Evolutionary conservation across 768 basidiomycete species (phyloP).

Genomic region (Multifurca ochricompacta): DNA sequence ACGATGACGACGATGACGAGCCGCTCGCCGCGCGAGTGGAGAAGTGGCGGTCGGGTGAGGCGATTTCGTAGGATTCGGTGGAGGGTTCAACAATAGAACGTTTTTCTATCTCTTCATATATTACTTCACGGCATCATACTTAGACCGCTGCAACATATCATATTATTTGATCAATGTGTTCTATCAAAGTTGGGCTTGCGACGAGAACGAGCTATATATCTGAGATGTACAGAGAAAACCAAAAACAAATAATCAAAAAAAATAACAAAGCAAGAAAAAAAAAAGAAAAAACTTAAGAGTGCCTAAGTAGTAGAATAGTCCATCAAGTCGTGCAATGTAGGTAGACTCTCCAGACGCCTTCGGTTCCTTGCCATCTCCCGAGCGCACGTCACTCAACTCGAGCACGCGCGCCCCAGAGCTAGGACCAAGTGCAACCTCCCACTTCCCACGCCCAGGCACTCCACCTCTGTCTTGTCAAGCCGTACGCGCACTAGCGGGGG

Average conservation of each 20-base stretch:
- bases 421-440: slow-evolving; percentile 52
- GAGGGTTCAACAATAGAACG: too few relatives aligned
- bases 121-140: too few relatives aligned
- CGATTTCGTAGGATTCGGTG: slow-evolving; percentile 13
- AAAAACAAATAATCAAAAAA: background rate
- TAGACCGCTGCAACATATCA: too few relatives aligned
- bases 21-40: slow-evolving; percentile 24
- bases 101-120: too few relatives aligned
- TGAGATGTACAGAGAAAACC: too few relatives aligned
- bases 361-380: background rate
- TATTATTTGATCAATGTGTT: too few relatives aligned
- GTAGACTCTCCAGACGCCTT: slow-evolving; percentile 17
- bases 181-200: too few relatives aligned
- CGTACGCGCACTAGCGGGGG: slow-evolving; percentile 40
- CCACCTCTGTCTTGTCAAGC: slow-evolving; percentile 46
- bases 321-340: slow-evolving; percentile 3
- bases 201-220: background rate
- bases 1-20: slow-evolving; percentile 31
- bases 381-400: slow-evolving; percentile 48
- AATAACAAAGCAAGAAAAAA: background rate
- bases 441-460: slow-evolving; percentile 40
- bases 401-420: slow-evolving; percentile 47
- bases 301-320: background rate
- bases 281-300: background rate
- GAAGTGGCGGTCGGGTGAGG: slow-evolving; percentile 23